Evolutionary conservation across 371 early-diverging fungal species (phyloP).

Genomic region (Apophysomyces sp.): DNA sequence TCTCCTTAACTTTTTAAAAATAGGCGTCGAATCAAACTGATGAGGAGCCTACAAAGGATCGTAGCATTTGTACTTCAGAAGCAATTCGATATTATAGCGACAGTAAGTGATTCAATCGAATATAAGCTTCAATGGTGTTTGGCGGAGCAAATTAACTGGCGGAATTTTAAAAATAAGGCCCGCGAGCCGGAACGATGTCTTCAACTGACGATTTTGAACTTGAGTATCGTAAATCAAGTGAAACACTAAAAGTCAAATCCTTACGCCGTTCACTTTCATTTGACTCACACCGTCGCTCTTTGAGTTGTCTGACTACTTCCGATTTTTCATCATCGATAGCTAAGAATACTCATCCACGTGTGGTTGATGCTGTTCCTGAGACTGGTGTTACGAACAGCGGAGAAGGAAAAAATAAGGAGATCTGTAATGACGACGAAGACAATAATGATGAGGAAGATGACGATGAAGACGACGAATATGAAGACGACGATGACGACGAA

Average conservation of each 20-base stretch:
- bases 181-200: background rate
- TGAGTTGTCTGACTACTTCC: background rate
- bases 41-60: background rate
- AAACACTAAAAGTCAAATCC: background rate
- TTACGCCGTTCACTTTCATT: background rate
- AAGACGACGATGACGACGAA: slow-evolving; percentile 23
- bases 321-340: background rate
- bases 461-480: background rate
- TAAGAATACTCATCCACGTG: background rate
- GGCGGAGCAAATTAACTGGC: background rate
- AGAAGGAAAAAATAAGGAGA: background rate
- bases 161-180: background rate
- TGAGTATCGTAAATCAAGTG: background rate
- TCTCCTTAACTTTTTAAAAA: slow-evolving; percentile 2
- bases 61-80: background rate
- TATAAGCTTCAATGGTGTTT: background rate
- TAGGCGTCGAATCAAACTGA: background rate
- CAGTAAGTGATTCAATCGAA: background rate
- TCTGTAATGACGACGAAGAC: background rate
- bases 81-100: background rate
- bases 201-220: background rate
- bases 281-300: background rate
- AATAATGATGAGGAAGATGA: background rate
- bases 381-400: background rate
- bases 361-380: background rate